Conservation (phyloP, 495 filamentous ascomycete genomes). For the Pyrenopolyporus hunteri region DNA sequence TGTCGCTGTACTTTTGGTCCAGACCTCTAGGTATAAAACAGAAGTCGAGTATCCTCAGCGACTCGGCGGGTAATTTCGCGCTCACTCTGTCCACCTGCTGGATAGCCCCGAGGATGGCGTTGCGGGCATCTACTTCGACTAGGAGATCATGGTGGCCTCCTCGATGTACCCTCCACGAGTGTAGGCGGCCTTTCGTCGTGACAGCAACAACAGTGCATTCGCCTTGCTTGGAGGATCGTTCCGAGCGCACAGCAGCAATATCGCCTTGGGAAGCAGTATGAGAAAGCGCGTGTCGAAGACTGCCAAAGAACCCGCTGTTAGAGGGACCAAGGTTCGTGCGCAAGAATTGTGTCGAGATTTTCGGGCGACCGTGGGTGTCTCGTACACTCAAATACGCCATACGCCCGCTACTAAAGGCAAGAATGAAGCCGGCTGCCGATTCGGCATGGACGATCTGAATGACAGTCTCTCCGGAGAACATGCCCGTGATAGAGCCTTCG, state of each 20-base stretch:
- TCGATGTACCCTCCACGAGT: conserved; percentile 87
- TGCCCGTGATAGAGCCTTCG: conserved; percentile 70
- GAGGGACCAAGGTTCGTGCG: conserved; percentile 60
- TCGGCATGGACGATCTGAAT: conserved; percentile 80
- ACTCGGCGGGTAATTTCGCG: conserved; percentile 40
- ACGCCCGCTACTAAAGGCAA: conserved; percentile 82
- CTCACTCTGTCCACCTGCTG: conserved; percentile 40
- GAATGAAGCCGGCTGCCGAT: conserved; percentile 79
- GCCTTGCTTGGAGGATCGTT: conserved; percentile 70
- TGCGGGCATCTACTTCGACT: conserved; percentile 52
- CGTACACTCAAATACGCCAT: conserved; percentile 83
- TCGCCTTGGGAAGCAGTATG: conserved; percentile 71
- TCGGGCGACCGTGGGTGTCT: conserved; percentile 83
- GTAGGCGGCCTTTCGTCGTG: conserved; percentile 73
- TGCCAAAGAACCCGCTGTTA: conserved; percentile 71
- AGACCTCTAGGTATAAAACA: conserved; percentile 52
- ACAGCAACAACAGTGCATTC: conserved; percentile 83
- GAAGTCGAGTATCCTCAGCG: conserved; percentile 57
- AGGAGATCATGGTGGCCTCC: conserved; percentile 69
- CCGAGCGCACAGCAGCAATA: conserved; percentile 75
- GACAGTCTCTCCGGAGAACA: conserved; percentile 79
- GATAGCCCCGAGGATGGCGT: conserved; percentile 43
- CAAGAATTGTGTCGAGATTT: conserved; percentile 76
- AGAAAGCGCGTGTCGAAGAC: conserved; percentile 72
- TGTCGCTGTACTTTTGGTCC: conserved; percentile 48